Evolutionary conservation across 169 alveolate genomes (phyloP).

Genomic region (Perkinsus chesapeaki): DNA sequence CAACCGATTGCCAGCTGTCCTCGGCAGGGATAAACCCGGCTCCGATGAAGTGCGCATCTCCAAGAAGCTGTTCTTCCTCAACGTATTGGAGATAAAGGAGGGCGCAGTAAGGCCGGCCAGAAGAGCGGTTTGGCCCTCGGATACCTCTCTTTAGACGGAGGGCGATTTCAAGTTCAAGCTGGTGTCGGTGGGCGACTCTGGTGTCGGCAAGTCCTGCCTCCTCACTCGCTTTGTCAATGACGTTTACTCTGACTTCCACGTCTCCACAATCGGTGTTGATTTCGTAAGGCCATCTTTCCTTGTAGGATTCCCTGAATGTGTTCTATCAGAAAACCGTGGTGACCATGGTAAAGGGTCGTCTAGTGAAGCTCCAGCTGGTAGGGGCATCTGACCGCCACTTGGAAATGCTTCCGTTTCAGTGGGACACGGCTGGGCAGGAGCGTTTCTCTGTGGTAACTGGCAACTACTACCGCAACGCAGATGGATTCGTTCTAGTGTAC

Average conservation of each 20-base stretch:
- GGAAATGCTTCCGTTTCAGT: conserved; percentile 24
- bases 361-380: conserved; percentile 83
- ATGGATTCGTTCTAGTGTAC: conserved; percentile 81
- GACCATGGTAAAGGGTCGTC: conserved; percentile 73
- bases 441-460: conserved; percentile 89
- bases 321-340: conserved; percentile 67
- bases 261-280: conserved; percentile 78
- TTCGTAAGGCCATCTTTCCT: conserved; percentile 25
- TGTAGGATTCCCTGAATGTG: neutral
- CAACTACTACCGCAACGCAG: conserved; percentile 93
- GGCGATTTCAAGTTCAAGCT: conserved; percentile 63
- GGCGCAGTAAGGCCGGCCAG: conserved; percentile 7
- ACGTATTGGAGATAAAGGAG: conserved; percentile 28
- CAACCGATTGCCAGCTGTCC: neutral
- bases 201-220: conserved; percentile 78
- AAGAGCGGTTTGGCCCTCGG: neutral
- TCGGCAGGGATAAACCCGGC: neutral
- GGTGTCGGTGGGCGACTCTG: conserved; percentile 91
- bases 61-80: conserved; percentile 35
- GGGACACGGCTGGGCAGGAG: conserved; percentile 98
- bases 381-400: neutral
- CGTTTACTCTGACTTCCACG: conserved; percentile 71
- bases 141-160: neutral
- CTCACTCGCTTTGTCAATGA: conserved; percentile 49
- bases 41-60: conserved; percentile 14